phyloP scores from a whole-genome alignment of 164 flowering plant genomes.

The Vitis rupestris region DNA sequence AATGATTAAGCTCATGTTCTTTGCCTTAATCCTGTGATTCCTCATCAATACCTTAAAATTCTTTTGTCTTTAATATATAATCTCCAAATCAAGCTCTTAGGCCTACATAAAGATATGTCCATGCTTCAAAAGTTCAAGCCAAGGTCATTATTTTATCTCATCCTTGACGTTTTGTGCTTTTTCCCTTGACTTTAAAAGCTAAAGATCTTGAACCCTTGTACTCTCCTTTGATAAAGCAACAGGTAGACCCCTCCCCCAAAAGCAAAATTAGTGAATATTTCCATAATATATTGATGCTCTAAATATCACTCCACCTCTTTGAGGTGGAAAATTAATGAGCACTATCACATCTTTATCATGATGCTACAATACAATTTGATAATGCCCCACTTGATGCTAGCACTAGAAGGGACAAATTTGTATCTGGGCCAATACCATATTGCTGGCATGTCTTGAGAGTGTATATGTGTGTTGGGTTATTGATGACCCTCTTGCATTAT shows the following conservation, averaged over 20 bases:
- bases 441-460: background rate
- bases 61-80: background rate
- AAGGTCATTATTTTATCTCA: background rate
- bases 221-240: background rate
- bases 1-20: background rate
- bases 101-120: background rate
- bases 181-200: background rate
- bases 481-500: slow-evolving; percentile 6
- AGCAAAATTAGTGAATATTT: too few species aligned
- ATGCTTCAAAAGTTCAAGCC: background rate
- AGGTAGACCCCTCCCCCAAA: background rate
- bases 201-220: background rate
- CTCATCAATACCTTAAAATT: background rate
- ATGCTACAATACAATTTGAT: background rate
- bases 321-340: slow-evolving; percentile 1
- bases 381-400: background rate
- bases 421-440: background rate
- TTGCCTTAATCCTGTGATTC: background rate
- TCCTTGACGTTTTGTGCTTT: background rate
- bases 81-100: background rate
- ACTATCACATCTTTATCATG: background rate
- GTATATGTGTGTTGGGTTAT: background rate
- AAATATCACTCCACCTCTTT: background rate
- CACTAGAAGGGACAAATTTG: background rate
- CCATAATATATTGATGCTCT: too few species aligned